Evolutionary conservation across 2,329 filamentous ascomycete genomes (phyloP).

Genomic region (Dactylonectria estremocensis): DNA sequence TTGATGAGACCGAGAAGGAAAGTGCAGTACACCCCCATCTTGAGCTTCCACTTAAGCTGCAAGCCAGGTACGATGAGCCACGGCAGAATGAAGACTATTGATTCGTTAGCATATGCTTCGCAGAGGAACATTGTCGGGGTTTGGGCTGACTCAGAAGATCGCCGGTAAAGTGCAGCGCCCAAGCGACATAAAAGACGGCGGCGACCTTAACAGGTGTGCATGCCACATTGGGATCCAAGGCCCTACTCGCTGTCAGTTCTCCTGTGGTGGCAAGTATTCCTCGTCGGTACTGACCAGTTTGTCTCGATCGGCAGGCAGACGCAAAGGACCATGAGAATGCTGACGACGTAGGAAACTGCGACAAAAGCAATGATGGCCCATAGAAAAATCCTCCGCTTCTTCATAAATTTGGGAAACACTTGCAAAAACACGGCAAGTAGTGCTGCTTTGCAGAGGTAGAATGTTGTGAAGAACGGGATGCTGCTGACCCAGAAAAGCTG

Average conservation of each 20-base stretch:
- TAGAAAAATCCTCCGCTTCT: conserved; percentile 24
- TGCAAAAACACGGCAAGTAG: conserved; percentile 37
- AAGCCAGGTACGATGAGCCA: conserved; percentile 31
- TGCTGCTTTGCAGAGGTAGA: conserved; percentile 43
- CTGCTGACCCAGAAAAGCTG: conserved; percentile 35
- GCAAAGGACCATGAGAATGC: conserved; percentile 33
- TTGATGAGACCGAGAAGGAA: conserved; percentile 38
- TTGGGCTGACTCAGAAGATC: conserved; percentile 28
- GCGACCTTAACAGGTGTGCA: neutral
- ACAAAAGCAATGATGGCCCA: conserved; percentile 29
- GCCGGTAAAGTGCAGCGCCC: conserved; percentile 32
- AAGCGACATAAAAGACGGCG: neutral
- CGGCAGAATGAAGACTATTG: conserved; percentile 13
- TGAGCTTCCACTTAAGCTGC: conserved; percentile 31
- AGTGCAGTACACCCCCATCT: conserved; percentile 35
- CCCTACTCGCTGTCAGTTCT: neutral
- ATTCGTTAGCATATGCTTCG: neutral
- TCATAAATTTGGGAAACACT: conserved; percentile 41
- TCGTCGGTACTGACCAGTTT: conserved; percentile 24
- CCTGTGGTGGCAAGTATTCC: neutral
- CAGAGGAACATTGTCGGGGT: neutral
- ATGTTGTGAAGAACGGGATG: conserved; percentile 41
- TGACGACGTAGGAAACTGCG: conserved; percentile 19
- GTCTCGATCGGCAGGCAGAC: conserved; percentile 33
- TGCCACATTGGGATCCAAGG: neutral